Conservation (phyloP, 495 filamentous ascomycete species). For the Peziza echinospora region DNA sequence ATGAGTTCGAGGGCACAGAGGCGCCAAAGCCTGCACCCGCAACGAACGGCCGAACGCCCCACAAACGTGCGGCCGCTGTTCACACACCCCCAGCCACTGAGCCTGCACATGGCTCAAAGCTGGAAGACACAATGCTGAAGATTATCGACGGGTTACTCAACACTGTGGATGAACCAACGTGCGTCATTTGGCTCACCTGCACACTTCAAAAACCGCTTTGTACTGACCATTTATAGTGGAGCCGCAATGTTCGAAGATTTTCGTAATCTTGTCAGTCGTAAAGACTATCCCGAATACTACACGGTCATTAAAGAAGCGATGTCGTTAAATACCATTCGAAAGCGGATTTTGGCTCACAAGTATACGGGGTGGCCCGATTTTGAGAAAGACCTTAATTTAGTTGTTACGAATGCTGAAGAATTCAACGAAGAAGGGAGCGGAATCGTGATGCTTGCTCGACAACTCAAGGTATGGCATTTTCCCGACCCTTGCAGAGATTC, state of each 20-base stretch:
- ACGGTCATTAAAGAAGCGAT: constrained; percentile 48
- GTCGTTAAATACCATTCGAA: constrained; percentile 50
- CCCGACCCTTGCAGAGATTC: no score
- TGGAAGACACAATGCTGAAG: constrained; percentile 9
- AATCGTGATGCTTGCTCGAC: constrained; percentile 45
- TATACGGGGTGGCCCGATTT: constrained; percentile 58
- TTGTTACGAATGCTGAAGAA: constrained; percentile 67
- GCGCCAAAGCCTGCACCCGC: neutral
- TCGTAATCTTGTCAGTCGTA: constrained; percentile 6
- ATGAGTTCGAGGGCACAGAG: constrained; percentile 1
- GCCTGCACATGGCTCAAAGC: constrained; percentile 4
- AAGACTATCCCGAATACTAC: constrained; percentile 50
- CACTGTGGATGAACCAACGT: neutral
- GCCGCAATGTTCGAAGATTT: neutral
- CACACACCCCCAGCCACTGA: neutral
- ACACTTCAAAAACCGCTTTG: neutral
- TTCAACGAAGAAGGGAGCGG: constrained; percentile 82
- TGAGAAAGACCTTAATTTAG: constrained; percentile 49
- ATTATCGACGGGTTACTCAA: neutral
- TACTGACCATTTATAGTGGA: neutral
- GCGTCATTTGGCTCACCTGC: no score
- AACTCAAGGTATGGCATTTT: constrained; percentile 68
- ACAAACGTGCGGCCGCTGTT: no score
- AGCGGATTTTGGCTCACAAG: constrained; percentile 38
- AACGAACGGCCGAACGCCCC: neutral